These are phyloP conservation scores for Xylaria flabelliformis DNA, from an alignment of 495 filamentous ascomycete genomes.

Conservation along the genomic window DNA sequence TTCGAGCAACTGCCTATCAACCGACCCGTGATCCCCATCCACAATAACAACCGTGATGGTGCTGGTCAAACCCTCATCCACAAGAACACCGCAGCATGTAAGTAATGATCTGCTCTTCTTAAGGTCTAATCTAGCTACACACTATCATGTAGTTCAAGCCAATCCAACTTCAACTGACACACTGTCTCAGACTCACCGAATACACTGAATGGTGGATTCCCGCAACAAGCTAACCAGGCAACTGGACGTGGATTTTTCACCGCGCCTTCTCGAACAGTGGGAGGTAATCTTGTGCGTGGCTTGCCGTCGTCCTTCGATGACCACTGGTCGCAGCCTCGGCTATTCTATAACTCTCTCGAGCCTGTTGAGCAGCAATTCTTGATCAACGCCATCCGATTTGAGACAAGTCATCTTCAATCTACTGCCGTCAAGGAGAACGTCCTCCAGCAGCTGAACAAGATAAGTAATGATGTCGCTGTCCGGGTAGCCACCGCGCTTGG, in stretches of 20 bases:
- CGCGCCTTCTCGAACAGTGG: slow-evolving; percentile 60
- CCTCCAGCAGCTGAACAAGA: slow-evolving; percentile 71
- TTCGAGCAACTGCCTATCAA: slow-evolving; percentile 81
- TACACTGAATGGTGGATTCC: slow-evolving; percentile 69
- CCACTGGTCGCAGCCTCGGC: slow-evolving; percentile 76
- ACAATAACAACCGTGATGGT: slow-evolving; percentile 79
- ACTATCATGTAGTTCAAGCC: background rate
- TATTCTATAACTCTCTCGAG: slow-evolving; percentile 79
- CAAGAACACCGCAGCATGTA: slow-evolving; percentile 56
- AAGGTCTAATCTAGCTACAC: background rate
- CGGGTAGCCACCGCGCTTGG: slow-evolving; percentile 71
- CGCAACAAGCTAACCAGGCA: slow-evolving; percentile 74
- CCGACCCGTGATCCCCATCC: slow-evolving; percentile 64
- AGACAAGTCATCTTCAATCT: slow-evolving; percentile 65
- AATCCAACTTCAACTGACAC: slow-evolving; percentile 14
- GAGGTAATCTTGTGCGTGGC: slow-evolving; percentile 63
- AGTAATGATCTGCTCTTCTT: slow-evolving; percentile 18
- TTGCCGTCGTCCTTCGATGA: slow-evolving; percentile 72
- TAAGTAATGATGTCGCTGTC: slow-evolving; percentile 71
- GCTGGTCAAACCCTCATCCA: slow-evolving; percentile 61
- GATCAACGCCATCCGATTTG: slow-evolving; percentile 80
- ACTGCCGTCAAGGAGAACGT: slow-evolving; percentile 65
- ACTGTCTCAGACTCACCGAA: slow-evolving; percentile 62
- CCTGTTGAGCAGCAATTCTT: slow-evolving; percentile 76
- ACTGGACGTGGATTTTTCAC: slow-evolving; percentile 77